Base-by-base conservation (phyloP, 2,329 filamentous ascomycete species). In the Hypoxylon sp. region DNA sequence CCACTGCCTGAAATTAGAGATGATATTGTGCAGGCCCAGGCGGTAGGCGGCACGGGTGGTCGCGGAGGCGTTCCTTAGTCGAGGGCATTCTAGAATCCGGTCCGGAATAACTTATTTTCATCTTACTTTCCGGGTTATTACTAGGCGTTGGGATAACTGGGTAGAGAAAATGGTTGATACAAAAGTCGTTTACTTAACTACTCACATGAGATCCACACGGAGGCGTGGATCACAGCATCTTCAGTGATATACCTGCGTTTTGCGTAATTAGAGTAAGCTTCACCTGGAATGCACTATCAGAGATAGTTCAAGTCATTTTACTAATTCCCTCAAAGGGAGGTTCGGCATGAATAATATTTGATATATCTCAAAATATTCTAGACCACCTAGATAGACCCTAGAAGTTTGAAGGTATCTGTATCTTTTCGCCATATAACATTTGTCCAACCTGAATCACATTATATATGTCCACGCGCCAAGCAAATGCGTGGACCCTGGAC, bases 1-100 rank as follows among this genome's bases (percentile, higher is more conserved):
- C 72, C 70, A 52, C 56, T 80, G 62, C 79, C 79, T 2, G 72
- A 74, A 52, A 75, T 80, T 42, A 71, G 71, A 51, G 72, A 74
- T 1, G 76, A 79, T 29, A 60, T 71, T 3, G 51, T 71, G 19
- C 62, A 67, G 42, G 75, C 78, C n/a, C 65, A 68, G 59, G 70
- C 69, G 32, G 64, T 65, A 32, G 73, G 72, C 7, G 62, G 69
- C 1, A 64, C 39, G 19, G 74, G 78, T 59, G 72, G 78, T 54
- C 77, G 77, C 65, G 71, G 73, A 60, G 74, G 70, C 19, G 69
- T 67, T 44, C 62, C 64, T 56, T 73, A 72, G 48, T 17, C 31
- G 19, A 15, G 10, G 15, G 19, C 21, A 27, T 29, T 50, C 3
- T 44, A 65, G 6, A 50, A 19, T 15, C 29, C 3, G n/a, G 13